Evolutionary conservation across 805 yeast species (phyloP).

Genomic region (Ogataea pini): DNA sequence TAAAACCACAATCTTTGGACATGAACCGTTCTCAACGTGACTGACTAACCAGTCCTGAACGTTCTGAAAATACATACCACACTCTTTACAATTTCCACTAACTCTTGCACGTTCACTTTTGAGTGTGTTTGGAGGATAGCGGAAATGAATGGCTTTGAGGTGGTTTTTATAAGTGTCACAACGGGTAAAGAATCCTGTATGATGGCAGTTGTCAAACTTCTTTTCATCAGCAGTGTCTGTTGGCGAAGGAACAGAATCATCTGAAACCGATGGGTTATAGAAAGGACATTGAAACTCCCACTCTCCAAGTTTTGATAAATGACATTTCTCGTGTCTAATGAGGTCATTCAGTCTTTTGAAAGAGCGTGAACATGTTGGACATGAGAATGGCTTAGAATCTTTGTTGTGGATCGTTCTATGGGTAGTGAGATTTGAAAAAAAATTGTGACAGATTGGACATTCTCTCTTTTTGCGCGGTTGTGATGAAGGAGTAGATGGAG

Average conservation of each 20-base stretch:
- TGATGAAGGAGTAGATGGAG: conserved; percentile 11
- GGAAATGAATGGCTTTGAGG: conserved; percentile 84
- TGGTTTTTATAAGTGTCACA: conserved; percentile 94
- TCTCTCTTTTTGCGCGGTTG: conserved; percentile 37
- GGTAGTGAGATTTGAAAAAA: conserved; percentile 78
- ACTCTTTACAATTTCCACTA: conserved; percentile 75
- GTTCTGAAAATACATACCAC: conserved; percentile 62
- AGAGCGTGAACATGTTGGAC: conserved; percentile 78
- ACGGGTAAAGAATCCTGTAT: conserved; percentile 80
- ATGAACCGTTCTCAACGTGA: conserved; percentile 61
- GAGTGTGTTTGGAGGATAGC: conserved; percentile 83
- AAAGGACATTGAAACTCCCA: conserved; percentile 81
- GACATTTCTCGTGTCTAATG: conserved; percentile 82
- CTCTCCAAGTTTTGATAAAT: conserved; percentile 72
- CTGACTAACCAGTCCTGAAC: conserved; percentile 78
- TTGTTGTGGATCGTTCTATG: conserved; percentile 81
- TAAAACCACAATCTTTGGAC: conserved; percentile 27
- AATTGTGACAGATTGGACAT: conserved; percentile 42
- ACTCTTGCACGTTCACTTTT: conserved; percentile 71
- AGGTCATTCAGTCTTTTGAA: conserved; percentile 88
- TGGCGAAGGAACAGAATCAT: conserved; percentile 28
- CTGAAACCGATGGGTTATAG: conserved; percentile 40
- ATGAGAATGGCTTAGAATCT: conserved; percentile 72
- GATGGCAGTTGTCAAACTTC: conserved; percentile 53
- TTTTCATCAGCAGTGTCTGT: conserved; percentile 6